Evolutionary conservation across 2,329 filamentous ascomycete species (phyloP).

Genomic region (Neonectria neomacrospora): DNA sequence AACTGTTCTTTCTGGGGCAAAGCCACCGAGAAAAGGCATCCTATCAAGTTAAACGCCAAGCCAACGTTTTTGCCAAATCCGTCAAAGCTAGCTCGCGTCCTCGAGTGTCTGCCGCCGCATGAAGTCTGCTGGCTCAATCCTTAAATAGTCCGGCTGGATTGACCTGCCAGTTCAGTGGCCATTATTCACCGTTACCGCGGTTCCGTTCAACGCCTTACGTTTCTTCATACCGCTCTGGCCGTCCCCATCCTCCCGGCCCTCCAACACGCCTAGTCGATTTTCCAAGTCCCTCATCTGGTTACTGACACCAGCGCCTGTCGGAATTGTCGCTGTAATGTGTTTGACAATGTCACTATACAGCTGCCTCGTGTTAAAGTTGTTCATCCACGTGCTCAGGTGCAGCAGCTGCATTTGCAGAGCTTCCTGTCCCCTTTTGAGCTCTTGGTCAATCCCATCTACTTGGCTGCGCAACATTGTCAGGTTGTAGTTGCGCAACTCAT

Average conservation of each 20-base stretch:
- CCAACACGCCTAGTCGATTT: conserved; percentile 36
- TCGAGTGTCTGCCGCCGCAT: not conserved
- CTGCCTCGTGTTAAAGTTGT: conserved; percentile 58
- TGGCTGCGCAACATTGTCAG: conserved; percentile 14
- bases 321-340: conserved; percentile 48
- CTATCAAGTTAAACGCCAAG: not conserved
- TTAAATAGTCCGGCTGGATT: not conserved
- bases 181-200: conserved; percentile 25
- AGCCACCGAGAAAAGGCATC: not conserved
- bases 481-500: conserved; percentile 6
- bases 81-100: not conserved
- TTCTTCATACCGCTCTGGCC: conserved; percentile 34
- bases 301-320: conserved; percentile 27
- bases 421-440: conserved; percentile 42
- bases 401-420: conserved; percentile 51
- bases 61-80: not conserved
- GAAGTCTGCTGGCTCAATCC: not conserved
- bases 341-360: conserved; percentile 55
- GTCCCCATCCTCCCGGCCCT: conserved; percentile 24
- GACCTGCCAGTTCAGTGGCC: conserved; percentile 18
- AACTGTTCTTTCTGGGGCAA: not conserved
- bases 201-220: conserved; percentile 39
- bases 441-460: conserved; percentile 28
- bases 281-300: conserved; percentile 36
- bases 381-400: conserved; percentile 59